These are phyloP conservation scores for Salisapilia sapeloensis DNA, from an alignment of 352 stramenopile species.

Conservation along the genomic window DNA sequence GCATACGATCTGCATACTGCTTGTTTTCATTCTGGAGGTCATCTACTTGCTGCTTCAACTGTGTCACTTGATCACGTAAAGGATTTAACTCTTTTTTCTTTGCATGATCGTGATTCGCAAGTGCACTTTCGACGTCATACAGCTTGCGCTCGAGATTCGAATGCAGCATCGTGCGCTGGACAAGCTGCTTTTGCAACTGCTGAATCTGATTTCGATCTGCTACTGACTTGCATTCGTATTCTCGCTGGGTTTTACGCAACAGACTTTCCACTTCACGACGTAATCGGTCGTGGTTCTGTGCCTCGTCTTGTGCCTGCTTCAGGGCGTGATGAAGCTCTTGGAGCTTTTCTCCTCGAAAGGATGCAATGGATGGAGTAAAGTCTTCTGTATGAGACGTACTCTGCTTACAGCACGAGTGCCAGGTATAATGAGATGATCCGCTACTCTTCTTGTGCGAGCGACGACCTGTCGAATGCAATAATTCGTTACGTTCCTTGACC, in stretches of 20 bases:
- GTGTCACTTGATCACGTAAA: slow-evolving; percentile 13
- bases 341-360: slow-evolving; percentile 60
- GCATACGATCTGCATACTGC: slow-evolving; percentile 10
- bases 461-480: slow-evolving; percentile 34
- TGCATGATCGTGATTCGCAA: slow-evolving; percentile 25
- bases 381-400: slow-evolving; percentile 44
- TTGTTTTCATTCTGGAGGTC: slow-evolving; percentile 22
- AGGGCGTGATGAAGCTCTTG: slow-evolving; percentile 34
- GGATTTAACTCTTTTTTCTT: slow-evolving; percentile 25
- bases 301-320: slow-evolving; percentile 30
- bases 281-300: slow-evolving; percentile 38
- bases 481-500: slow-evolving; percentile 74
- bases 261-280: slow-evolving; percentile 43
- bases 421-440: slow-evolving; percentile 27
- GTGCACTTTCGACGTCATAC: slow-evolving; percentile 43
- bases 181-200: slow-evolving; percentile 58
- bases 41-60: slow-evolving; percentile 8
- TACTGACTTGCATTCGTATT: slow-evolving; percentile 43
- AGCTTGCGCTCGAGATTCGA: slow-evolving; percentile 49
- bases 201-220: slow-evolving; percentile 49
- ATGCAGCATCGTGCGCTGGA: slow-evolving; percentile 38
- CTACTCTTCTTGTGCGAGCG: slow-evolving; percentile 13
- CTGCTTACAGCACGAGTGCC: slow-evolving; percentile 74
- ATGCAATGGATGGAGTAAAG: slow-evolving; percentile 45
- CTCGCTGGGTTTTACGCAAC: slow-evolving; percentile 52